These are phyloP conservation scores for Diaporthe ampelina DNA, from an alignment of 2,329 filamentous ascomycete genomes.

Conservation along the genomic window DNA sequence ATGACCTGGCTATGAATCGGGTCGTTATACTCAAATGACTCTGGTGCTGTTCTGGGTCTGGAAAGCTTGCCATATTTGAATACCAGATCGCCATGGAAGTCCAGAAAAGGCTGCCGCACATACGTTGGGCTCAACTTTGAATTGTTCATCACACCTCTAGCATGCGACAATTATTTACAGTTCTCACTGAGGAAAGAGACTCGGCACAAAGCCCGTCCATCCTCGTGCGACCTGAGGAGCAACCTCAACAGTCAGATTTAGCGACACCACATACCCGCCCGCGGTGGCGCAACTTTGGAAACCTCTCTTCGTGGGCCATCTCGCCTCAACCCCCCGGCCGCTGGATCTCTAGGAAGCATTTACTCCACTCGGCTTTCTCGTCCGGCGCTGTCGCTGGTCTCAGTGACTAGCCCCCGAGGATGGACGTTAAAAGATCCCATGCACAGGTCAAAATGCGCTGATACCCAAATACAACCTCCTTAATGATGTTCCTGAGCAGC, in stretches of 20 bases:
- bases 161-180: not conserved
- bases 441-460: too few species aligned
- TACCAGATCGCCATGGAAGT: not conserved
- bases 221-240: slow-evolving; percentile 20
- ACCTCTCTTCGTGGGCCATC: not conserved
- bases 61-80: too few species aligned
- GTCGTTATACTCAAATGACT: too few species aligned
- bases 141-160: too few species aligned
- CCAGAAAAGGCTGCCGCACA: not conserved
- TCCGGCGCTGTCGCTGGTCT: not conserved
- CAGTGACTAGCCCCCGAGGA: not conserved
- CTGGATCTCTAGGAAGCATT: not conserved
- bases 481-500: too few species aligned
- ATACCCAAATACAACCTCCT: not conserved
- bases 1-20: too few species aligned
- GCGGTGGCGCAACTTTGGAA: slow-evolving; percentile 2
- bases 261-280: not conserved
- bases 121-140: not conserved
- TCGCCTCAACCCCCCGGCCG: slow-evolving; percentile 10
- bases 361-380: not conserved
- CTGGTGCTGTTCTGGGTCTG: too few species aligned
- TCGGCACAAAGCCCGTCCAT: not conserved
- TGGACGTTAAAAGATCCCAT: not conserved
- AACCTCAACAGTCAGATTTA: not conserved
- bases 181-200: not conserved